Evolutionary conservation across 208 protist genomes (phyloP).

Genomic region (Tritrichomonas foetus): DNA sequence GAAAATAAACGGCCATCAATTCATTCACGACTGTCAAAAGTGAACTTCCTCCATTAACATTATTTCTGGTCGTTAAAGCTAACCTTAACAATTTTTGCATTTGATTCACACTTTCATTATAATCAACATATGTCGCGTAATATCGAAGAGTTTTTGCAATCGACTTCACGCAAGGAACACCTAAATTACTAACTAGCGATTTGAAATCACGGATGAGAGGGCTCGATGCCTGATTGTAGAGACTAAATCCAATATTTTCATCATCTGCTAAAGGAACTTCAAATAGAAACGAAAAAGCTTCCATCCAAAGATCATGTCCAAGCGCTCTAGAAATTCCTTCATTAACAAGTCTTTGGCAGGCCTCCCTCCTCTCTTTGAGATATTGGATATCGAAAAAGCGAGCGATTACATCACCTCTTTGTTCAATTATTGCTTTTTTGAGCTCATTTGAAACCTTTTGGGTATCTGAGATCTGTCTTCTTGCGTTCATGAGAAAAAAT

Average conservation of each 20-base stretch:
- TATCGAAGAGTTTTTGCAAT: neutral
- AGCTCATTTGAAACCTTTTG: no score
- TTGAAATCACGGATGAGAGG: constrained; percentile 2
- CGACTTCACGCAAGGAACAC: neutral
- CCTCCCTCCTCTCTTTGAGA: no score
- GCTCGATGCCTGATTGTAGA: neutral
- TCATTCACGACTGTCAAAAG: neutral
- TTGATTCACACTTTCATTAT: constrained; percentile 12
- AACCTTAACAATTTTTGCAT: constrained; percentile 24
- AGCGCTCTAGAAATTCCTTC: no score
- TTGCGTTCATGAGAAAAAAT: no score
- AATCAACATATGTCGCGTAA: neutral
- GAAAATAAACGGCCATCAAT: neutral
- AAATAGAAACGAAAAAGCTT: no score
- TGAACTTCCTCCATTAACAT: neutral
- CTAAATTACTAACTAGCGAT: neutral
- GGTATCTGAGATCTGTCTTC: no score
- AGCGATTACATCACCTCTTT: no score
- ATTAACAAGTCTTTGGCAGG: no score
- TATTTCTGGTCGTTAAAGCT: neutral
- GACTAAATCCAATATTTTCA: neutral
- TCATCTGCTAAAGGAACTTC: neutral
- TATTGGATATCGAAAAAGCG: no score
- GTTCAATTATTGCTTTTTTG: no score
- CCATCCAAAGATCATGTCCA: no score